Evolutionary conservation across 805 yeast genomes (phyloP), one percentile per base, ranked within the genome.

Genomic region (Kodamaea jinghongensis): DNA sequence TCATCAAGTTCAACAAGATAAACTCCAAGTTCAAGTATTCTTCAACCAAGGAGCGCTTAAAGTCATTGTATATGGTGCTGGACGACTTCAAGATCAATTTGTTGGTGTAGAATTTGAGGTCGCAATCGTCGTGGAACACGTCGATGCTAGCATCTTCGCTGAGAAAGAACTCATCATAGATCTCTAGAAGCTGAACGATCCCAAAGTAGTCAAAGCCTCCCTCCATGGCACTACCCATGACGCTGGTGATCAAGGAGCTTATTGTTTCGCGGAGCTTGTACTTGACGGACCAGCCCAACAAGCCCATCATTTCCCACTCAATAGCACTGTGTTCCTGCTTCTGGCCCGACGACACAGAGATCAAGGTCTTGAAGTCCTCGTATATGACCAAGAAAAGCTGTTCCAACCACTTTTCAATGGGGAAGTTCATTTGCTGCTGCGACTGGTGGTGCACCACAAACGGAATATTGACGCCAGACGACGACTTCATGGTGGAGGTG

Each of bases 321-420:
- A 83, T 55, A 0, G 86, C 83, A 51, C 81, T 76, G 48, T 79
- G 81, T 37, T 64, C 53, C 16, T 50, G 61, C 22, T 44, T 49
- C 26, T 46, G 54, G n/a, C 54, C 49, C 1, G 56, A 41, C 4
- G 55, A 40, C 2, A 61, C 49, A 11, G 53, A 45, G 51, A 63
- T 56, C 36, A 65, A 42, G 1, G 54, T 44, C 10, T 53, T 54
- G 20, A 61, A 60, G 49, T 83, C 89, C 44, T 84, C 90, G 54
- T 80, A 86, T 22, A 86, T 61, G 2, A 81, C 71, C 61, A 83
- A 64, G 55, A 86, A 83, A 36, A 86, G 63, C 51, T 81, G 81
- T 47, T 86, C 95, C 22, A 87, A 66, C 90, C 96, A 85, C 39
- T 79, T 67, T 54, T 83, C 91, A 57, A 95, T 85, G 26, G 79